These are phyloP conservation scores for Adansonia rubrostipa DNA, from an alignment of 441 rosid genomes.

Conservation along the genomic window DNA sequence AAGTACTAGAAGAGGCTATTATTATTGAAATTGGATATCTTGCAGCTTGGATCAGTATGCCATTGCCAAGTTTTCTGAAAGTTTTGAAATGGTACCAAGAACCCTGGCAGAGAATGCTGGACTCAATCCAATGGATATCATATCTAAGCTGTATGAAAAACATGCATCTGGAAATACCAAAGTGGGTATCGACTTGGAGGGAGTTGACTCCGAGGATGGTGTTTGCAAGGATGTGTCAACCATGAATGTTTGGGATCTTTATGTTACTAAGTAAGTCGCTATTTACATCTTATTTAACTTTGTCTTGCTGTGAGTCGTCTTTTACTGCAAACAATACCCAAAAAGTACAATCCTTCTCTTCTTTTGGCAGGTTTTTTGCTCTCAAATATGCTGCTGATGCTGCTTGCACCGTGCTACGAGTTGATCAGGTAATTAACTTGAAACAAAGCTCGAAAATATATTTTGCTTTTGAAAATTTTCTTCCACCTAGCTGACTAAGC, in stretches of 20 bases:
- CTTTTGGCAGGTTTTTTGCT: slow-evolving; percentile 73
- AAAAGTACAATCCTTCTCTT: background rate
- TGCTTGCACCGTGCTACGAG: slow-evolving; percentile 95
- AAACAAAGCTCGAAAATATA: background rate
- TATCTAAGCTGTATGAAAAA: slow-evolving; percentile 87
- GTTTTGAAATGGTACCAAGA: slow-evolving; percentile 98
- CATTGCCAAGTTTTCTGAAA: slow-evolving; percentile 91
- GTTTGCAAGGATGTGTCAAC: slow-evolving; percentile 76
- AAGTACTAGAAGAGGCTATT: background rate
- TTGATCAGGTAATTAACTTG: slow-evolving; percentile 76
- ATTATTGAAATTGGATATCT: background rate
- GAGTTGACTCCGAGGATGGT: slow-evolving; percentile 85
- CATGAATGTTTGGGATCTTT: slow-evolving; percentile 87
- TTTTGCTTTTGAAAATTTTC: background rate
- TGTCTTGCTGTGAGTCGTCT: background rate
- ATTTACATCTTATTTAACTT: slow-evolving; percentile 4
- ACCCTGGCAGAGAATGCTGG: slow-evolving; percentile 98
- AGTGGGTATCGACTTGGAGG: slow-evolving; percentile 90
- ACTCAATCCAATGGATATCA: slow-evolving; percentile 94
- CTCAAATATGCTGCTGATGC: slow-evolving; percentile 99
- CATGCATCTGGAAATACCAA: slow-evolving; percentile 90
- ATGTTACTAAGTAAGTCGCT: slow-evolving; percentile 75
- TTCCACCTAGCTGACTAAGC: background rate
- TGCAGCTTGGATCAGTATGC: slow-evolving; percentile 99
- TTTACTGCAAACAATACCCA: background rate